These are phyloP conservation scores for Xylaria digitata DNA, from an alignment of 2,329 filamentous ascomycete genomes.

Conservation along the genomic window DNA sequence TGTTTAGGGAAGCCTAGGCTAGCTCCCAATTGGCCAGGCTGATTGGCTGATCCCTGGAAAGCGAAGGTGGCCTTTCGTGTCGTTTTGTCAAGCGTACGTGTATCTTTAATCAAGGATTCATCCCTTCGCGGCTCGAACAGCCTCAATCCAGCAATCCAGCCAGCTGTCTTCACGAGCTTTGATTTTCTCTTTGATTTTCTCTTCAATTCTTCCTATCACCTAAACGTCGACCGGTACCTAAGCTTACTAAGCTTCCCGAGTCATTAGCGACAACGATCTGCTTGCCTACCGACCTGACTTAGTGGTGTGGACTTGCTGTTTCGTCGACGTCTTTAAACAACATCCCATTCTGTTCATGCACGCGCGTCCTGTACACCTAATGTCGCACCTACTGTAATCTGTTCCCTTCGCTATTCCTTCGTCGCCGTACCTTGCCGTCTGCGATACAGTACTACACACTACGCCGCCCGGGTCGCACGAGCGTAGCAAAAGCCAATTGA, in stretches of 20 bases:
- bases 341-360: slow-evolving; percentile 16
- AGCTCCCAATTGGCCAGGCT: slow-evolving; percentile 36
- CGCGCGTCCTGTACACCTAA: slow-evolving; percentile 35
- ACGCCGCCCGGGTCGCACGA: slow-evolving; percentile 3
- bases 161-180: slow-evolving; percentile 35
- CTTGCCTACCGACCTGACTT: background rate
- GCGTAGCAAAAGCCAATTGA: slow-evolving; percentile 4
- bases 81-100: background rate
- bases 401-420: slow-evolving; percentile 23
- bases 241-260: background rate
- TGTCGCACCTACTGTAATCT: slow-evolving; percentile 45
- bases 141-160: slow-evolving; percentile 17
- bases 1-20: slow-evolving; percentile 2
- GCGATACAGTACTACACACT: slow-evolving; percentile 3
- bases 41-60: slow-evolving; percentile 40
- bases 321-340: slow-evolving; percentile 15
- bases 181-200: too few relatives aligned
- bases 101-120: slow-evolving; percentile 14
- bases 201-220: background rate
- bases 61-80: slow-evolving; percentile 49
- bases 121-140: slow-evolving; percentile 23
- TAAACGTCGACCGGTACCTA: background rate
- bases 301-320: slow-evolving; percentile 14
- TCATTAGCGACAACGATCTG: background rate
- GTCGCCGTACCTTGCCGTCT: slow-evolving; percentile 11